Base-by-base conservation (phyloP, 2,329 filamentous ascomycete species). In the Hawksworthiomyces lignivorus region DNA sequence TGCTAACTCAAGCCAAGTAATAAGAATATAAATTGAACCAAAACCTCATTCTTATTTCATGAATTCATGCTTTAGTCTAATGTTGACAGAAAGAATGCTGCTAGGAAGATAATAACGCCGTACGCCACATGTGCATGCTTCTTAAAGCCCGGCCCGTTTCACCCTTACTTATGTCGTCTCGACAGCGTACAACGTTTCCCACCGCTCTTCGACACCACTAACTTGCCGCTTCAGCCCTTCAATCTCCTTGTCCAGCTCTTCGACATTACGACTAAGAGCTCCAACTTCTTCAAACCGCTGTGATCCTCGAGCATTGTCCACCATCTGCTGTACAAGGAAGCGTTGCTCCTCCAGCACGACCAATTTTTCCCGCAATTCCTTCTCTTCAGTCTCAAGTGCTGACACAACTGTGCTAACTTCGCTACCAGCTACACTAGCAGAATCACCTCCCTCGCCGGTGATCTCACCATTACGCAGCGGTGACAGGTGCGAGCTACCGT, bases 261-360 rank as follows among this genome's bases (percentile, higher is more conserved):
- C 86, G 21, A 87, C 65, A 52, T 95, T 95, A 44, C 81, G 73
- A 4, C 80, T 80, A 43, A 96, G 64, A 10, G 85, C 86, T 43
- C 79, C 77, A 3, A 94, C 85, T 61, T 96, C 89, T 54, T 95
- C 89, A 51, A 94, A 94, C 45, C 86, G 80, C 21, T 86, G 70
- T 10, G 84, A 77, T 31, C 80, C 82, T 36, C 82, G 82, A 1
- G 88, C 87, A 46, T 82, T 77, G 7, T 76, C 77, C 33, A 94
- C 77, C 87, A 94, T 94, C 52, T 86, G 80, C 28, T 81, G 78
- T 0, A 96, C 87, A 63, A 95, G 79, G 62, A 94, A 94, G 49
- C 81, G 83, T 60, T 96, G 89, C 62, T 96, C 89, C 59, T 95
- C 87, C 1, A 96, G 70, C 7, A 96, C 82, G 22, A 92, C 84